Percentiles rank a stretch among this genome's conserved stretches.
phyloP scores from a whole-genome alignment of 2,329 filamentous ascomycete genomes.

The Pezicula neosporulosa region DNA sequence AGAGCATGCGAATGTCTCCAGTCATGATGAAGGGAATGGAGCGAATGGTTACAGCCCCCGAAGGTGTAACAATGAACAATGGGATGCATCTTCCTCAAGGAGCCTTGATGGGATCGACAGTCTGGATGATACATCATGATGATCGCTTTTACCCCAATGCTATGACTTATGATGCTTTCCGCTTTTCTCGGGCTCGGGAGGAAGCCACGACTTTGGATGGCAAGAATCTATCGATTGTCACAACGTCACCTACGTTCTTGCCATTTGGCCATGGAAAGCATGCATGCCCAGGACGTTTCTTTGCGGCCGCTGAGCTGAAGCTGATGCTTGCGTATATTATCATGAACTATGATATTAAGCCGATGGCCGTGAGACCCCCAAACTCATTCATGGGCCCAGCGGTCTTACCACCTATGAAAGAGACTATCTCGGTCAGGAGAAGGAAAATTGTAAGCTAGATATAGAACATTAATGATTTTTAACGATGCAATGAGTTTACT shows the following conservation, averaged over 20 bases:
- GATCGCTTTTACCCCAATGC: constrained; percentile 11
- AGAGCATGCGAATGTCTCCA: constrained; percentile 29
- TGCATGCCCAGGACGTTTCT: constrained; percentile 21
- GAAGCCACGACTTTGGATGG: constrained; percentile 5
- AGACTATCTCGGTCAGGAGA: constrained; percentile 10
- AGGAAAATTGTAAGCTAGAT: not conserved
- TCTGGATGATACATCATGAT: constrained; percentile 16
- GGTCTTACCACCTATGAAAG: constrained; percentile 14
- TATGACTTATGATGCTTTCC: constrained; percentile 13
- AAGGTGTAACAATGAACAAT: constrained; percentile 18
- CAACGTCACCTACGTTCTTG: constrained; percentile 13
- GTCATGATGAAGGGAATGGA: constrained; percentile 22
- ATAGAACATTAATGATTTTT: too few relatives aligned
- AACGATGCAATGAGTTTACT: too few relatives aligned
- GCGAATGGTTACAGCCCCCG: constrained; percentile 20
- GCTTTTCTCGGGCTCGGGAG: constrained; percentile 12
- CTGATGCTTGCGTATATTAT: constrained; percentile 21
- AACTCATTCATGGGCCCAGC: constrained; percentile 9
- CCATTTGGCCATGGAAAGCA: constrained; percentile 15
- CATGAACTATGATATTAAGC: constrained; percentile 19
- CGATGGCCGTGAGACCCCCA: constrained; percentile 5
- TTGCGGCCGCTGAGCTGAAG: constrained; percentile 20
- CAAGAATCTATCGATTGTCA: constrained; percentile 11
- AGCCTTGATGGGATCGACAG: constrained; percentile 7
- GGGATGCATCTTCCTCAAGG: constrained; percentile 14